A percentile compares a stretch with the other conserved stretches of the same genome.
Evolutionary conservation across 768 basidiomycete species (phyloP).

Genomic region (Suillus placidus): DNA sequence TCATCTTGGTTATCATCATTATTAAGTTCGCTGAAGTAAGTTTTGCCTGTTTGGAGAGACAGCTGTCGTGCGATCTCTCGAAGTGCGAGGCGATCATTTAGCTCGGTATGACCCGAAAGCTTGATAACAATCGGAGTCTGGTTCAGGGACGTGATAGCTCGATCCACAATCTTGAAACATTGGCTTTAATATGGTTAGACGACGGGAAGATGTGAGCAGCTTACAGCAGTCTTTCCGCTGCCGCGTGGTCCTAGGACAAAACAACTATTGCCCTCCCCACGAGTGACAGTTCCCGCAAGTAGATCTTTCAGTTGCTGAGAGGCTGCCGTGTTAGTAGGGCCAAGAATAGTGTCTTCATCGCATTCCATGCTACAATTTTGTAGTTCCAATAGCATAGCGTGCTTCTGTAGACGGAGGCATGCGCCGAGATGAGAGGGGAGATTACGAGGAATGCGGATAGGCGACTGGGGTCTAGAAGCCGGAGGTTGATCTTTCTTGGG

Average conservation of each 20-base stretch:
- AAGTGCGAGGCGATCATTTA: conserved; percentile 86
- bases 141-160: conserved; percentile 50
- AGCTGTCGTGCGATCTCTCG: conserved; percentile 90
- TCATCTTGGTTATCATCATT: conserved; percentile 34
- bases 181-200: background rate
- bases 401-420: conserved; percentile 60
- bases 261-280: conserved; percentile 94
- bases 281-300: conserved; percentile 68
- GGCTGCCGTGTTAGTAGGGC: conserved; percentile 52
- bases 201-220: conserved; percentile 22
- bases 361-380: conserved; percentile 25
- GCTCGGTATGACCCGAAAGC: conserved; percentile 84
- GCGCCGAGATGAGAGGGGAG: conserved; percentile 47
- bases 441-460: conserved; percentile 25
- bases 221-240: conserved; percentile 82
- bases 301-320: conserved; percentile 62
- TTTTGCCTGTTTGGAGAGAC: conserved; percentile 69
- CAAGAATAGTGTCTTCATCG: conserved; percentile 38
- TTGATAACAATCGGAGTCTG: conserved; percentile 71
- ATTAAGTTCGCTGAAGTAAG: conserved; percentile 48
- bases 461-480: conserved; percentile 13
- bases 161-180: conserved; percentile 57
- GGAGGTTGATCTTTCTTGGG: conserved; percentile 19
- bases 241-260: conserved; percentile 83
- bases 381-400: conserved; percentile 52